Evolutionary conservation across 1,139 yeast genomes (phyloP), one percentile per base, ranked within the genome.

Genomic region (Nakaseomyces uthaithaninus): DNA sequence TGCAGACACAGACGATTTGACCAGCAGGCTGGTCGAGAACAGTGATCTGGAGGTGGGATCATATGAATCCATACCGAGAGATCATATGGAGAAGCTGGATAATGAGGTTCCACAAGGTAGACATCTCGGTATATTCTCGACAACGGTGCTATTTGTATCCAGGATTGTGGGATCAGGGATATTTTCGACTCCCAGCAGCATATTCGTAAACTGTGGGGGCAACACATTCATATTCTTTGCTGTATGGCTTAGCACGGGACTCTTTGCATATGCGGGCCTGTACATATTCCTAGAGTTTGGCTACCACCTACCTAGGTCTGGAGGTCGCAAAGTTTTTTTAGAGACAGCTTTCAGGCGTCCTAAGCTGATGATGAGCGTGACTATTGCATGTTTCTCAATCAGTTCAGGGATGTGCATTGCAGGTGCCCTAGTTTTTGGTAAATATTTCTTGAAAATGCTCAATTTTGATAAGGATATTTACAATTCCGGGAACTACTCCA

Each of bases 121-220:
- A 25, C 87, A 81, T 57, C 57, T 81, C 45, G 89, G 89, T 0
- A 56, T 78, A 2, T 79, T 72, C 50, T 77, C 86, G 4, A 79
- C 84, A 0, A 68, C 78, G 37, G 70, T 79, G 41, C 58, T 80
- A 43, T 77, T 79, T 50, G 69, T 81, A 3, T 75, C 84, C 18
- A 64, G 87, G 45, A 80, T 81, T 33, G 66, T 81, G n/a, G 91
- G 91, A 0, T 77, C 86, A 1, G 91, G 91, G 0, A 80, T 81
- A 14, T 79, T 81, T 62, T 80, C 86, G 12, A 75, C 80, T 1
- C 80, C 89, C 0, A 72, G 83, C 14, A 74, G 79, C 18, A 75
- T 81, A 27, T 79, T 73, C 52, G 71, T 70, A 34, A 81, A 79
- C 50, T 74, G 78, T 51, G 89, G 87, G 16, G 76, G 84, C 20